Evolutionary conservation across 495 filamentous ascomycete species (phyloP), one percentile per base, ranked within the genome.

Genomic region (Cudoniella acicularis): DNA sequence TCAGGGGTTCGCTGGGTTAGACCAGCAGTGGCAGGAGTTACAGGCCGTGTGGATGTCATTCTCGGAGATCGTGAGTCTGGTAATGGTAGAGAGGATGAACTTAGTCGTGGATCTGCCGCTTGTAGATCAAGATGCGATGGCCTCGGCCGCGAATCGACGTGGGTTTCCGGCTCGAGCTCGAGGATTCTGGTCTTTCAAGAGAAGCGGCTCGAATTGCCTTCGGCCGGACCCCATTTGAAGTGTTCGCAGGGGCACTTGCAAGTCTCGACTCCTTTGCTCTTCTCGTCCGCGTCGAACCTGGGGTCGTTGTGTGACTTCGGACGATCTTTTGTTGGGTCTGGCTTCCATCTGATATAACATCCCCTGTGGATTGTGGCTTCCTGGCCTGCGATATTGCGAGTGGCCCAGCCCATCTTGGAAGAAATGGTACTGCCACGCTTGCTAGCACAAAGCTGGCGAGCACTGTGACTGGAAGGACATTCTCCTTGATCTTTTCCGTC

Each of bases 341-440:
- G 65, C 59, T 72, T 56, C 76, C 69, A 49, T 88, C 81, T 26
- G 79, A 74, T 55, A 86, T 80, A 18, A 73, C 73, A 60, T 85
- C 79, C 55, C 77, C 75, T 20, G 70, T 66, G 1, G 81, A 78
- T 57, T 83, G 78, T 21, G 86, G 84, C 67, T 85, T 87, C 41
- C 87, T 75, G 20, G 87, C 86, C 68, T 91, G 87, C 11, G 87
- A 86, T 62, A 90, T 78, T 40, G 88, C 87, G 21, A 91, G 74
- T 0, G 87, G 88, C 1, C 87, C 88, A 16, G 84, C 85, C 78
- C 78, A 82, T 63, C 76, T 74, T n/a, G 83, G 73, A 21, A 84
- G 60, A 46, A 73, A 63, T 45, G 82, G 75, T 22, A 78, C 73
- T 11, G 73, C 80, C 18, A 88, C 72, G 64, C 83, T 83, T 17